These are phyloP conservation scores for Trypanosoma lewisi DNA, from an alignment of 208 protist species.

Conservation along the genomic window DNA sequence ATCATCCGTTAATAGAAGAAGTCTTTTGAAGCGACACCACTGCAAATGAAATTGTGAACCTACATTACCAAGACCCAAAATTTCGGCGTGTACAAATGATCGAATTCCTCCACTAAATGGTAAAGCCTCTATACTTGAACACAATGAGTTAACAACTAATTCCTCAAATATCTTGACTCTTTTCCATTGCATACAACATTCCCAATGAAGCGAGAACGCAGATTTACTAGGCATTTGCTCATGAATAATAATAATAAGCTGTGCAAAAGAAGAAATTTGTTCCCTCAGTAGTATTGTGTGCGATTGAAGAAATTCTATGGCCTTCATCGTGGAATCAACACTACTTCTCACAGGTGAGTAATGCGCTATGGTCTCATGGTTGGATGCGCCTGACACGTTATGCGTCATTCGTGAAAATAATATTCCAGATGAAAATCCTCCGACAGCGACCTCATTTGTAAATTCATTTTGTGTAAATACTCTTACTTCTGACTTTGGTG, in stretches of 20 bases:
- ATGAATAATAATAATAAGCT: background rate
- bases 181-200: conserved; percentile 18
- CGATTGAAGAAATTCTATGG: conserved; percentile 9
- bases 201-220: conserved; percentile 5
- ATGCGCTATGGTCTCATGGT: background rate
- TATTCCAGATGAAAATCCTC: conserved; percentile 13
- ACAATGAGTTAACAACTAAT: conserved; percentile 19
- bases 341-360: background rate
- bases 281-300: conserved; percentile 1
- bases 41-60: conserved; percentile 10
- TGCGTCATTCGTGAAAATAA: background rate
- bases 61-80: conserved; percentile 5
- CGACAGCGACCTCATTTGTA: background rate
- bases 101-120: conserved; percentile 1
- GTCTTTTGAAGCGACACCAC: conserved; percentile 26
- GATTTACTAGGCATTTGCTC: conserved; percentile 6
- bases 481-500: background rate
- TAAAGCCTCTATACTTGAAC: background rate
- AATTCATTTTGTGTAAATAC: background rate
- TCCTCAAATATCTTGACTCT: conserved; percentile 23
- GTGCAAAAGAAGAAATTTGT: background rate
- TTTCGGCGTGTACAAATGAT: conserved; percentile 25
- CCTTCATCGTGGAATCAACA: background rate
- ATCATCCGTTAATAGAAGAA: conserved; percentile 17
- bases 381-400: background rate